Evolutionary conservation across 2,329 filamentous ascomycete species (phyloP).

Genomic region (Sclerotinia spermophila): DNA sequence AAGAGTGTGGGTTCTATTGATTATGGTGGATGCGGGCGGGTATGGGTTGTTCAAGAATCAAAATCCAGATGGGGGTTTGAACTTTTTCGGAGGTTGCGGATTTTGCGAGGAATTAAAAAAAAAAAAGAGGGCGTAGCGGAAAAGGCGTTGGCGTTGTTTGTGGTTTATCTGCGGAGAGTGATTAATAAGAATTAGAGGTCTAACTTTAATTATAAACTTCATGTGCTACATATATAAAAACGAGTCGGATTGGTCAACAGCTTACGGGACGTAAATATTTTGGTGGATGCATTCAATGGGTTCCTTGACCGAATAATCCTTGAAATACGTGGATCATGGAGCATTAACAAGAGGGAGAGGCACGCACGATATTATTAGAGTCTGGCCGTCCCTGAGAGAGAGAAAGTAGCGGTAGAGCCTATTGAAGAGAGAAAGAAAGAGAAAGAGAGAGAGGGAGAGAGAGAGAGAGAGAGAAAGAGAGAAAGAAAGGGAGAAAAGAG

Average conservation of each 20-base stretch:
- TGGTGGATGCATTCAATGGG: conserved; percentile 5
- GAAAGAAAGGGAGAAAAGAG: not conserved
- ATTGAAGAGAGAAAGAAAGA: not conserved
- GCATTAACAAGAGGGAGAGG: not conserved
- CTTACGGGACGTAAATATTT: conserved; percentile 5
- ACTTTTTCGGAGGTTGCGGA: conserved; percentile 5
- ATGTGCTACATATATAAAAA: conserved; percentile 10
- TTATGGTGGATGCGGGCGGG: not conserved
- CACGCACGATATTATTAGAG: not conserved
- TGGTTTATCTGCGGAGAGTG: conserved; percentile 12
- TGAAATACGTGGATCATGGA: conserved; percentile 9
- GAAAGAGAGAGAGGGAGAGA: not conserved
- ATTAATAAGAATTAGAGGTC: conserved; percentile 2
- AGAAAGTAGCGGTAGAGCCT: not conserved
- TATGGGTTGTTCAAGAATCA: not conserved
- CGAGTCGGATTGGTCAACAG: conserved; percentile 18
- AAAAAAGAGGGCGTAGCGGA: not conserved
- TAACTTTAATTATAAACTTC: conserved; percentile 1
- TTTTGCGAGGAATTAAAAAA: not conserved
- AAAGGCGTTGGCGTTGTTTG: conserved; percentile 8
- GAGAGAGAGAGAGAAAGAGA: not conserved
- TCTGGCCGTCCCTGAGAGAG: not conserved
- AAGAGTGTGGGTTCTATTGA: conserved; percentile 15
- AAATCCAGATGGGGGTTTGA: conserved; percentile 8
- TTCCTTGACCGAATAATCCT: conserved; percentile 7